Base-by-base conservation (phyloP, 2,329 filamentous ascomycete species). In the Penicillium capsulatum region DNA sequence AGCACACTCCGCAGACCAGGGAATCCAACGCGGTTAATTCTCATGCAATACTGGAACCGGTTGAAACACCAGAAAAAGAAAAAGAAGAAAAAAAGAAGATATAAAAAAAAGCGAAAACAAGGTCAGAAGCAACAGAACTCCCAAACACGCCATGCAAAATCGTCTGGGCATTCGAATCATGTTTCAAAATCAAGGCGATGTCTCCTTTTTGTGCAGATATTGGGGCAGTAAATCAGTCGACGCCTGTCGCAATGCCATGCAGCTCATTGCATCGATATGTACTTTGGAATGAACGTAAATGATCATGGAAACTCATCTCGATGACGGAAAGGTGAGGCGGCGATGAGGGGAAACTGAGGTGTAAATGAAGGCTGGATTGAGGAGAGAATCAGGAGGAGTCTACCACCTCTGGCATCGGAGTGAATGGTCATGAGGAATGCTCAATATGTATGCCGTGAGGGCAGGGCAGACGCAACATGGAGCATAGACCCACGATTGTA, bases 201-300 rank as follows among this genome's bases (percentile, higher is more conserved):
- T 29, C 36, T 42, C 38, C 38, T 30, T 42, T 50, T 34, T 47
- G 47, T 48, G 43, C 35, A 41, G 39, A 15, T 37, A 39, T 39
- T 34, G 27, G 38, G 36, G 40, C 40, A n/a, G 40, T 28, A 47
- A 53, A 44, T 35, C 42, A 44, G 37, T 48, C 38, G 48, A 55
- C 48, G 51, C 52, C 52, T 47, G 47, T 52, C 45, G 47, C 48
- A 54, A 55, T 52, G 52, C 49, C 42, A 48, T 53, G 45, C 44
- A 52, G 45, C 36, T 38, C 39, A 31, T 47, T 47, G 51, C 45
- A 52, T 49, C 38, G 40, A 34, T 54, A 55, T 54, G 43, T 55
- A 55, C 48, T 49, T 48, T 42, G 6, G n/a, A 46, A 50, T 34
- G 26, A 45, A 40, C n/a, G 35, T 27, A 16, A 31, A 27, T 31